Conservation (phyloP, 768 basidiomycete species). For the Kwoniella sp. region DNA sequence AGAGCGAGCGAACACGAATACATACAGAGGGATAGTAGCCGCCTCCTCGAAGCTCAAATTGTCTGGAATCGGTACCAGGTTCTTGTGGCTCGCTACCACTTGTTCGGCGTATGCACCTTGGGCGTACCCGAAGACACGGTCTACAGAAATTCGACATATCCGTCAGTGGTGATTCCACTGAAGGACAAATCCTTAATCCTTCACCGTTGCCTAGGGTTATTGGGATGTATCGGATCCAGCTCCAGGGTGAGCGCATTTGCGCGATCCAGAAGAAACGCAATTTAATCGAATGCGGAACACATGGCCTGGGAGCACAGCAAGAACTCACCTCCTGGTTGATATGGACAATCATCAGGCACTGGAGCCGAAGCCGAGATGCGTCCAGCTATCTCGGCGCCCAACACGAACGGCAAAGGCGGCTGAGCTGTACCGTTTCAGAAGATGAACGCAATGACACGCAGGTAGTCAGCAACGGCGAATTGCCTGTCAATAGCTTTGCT, state of each 20-base stretch:
- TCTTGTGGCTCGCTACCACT: conserved; percentile 63
- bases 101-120: conserved; percentile 82
- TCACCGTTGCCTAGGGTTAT: too few relatives aligned
- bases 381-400: conserved; percentile 83
- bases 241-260: too few relatives aligned
- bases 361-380: conserved; percentile 69
- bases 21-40: conserved; percentile 70
- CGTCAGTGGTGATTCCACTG: neutral
- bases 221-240: too few relatives aligned
- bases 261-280: too few relatives aligned
- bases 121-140: conserved; percentile 80
- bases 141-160: conserved; percentile 57
- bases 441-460: neutral
- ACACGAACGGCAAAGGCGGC: conserved; percentile 79
- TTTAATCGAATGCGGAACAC: neutral
- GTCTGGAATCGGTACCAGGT: conserved; percentile 70
- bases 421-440: conserved; percentile 60
- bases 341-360: conserved; percentile 76
- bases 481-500: too few relatives aligned
- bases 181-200: too few relatives aligned
- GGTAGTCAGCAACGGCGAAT: neutral
- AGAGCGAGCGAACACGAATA: neutral
- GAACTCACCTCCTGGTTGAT: conserved; percentile 66
- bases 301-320: neutral
- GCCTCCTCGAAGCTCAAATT: conserved; percentile 81